These are phyloP conservation scores for Phialophora chinensis DNA, from an alignment of 2,329 filamentous ascomycete genomes.

Conservation along the genomic window DNA sequence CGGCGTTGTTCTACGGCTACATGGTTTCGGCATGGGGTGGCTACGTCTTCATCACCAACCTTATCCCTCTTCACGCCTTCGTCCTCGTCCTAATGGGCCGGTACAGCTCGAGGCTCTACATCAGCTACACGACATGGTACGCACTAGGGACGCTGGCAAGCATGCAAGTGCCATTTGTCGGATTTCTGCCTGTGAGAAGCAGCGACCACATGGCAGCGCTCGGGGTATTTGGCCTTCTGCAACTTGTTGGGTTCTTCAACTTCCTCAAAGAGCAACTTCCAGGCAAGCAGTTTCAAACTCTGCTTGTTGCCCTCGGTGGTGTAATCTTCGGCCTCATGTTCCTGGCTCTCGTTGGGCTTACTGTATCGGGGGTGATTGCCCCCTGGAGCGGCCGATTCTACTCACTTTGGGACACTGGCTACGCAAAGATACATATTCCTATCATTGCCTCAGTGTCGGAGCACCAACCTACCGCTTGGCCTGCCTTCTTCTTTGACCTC, in stretches of 20 bases:
- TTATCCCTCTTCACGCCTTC: slow-evolving; percentile 92
- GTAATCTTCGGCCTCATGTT: slow-evolving; percentile 75
- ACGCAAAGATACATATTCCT: slow-evolving; percentile 98
- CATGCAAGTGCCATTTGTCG: slow-evolving; percentile 99
- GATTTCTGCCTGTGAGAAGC: slow-evolving; percentile 93
- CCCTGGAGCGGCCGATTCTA: slow-evolving; percentile 99
- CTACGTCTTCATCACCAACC: slow-evolving; percentile 98
- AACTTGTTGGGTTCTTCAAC: slow-evolving; percentile 89
- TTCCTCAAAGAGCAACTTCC: slow-evolving; percentile 88
- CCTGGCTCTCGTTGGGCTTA: slow-evolving; percentile 77
- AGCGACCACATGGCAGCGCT: slow-evolving; percentile 98
- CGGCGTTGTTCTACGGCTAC: slow-evolving; percentile 97
- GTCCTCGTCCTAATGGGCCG: slow-evolving; percentile 95
- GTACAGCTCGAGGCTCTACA: slow-evolving; percentile 91
- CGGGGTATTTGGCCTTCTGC: slow-evolving; percentile 92
- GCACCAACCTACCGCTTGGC: slow-evolving; percentile 98
- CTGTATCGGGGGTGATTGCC: slow-evolving; percentile 87
- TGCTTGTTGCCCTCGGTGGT: slow-evolving; percentile 78
- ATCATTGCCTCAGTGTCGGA: slow-evolving; percentile 99
- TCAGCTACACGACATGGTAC: slow-evolving; percentile 98
- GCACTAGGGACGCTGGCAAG: slow-evolving; percentile 92
- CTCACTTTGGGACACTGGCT: slow-evolving; percentile 97
- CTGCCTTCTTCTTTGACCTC: slow-evolving; percentile 98
- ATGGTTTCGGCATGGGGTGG: slow-evolving; percentile 99
- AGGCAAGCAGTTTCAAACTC: slow-evolving; percentile 90